Evolutionary conservation across 2,329 filamentous ascomycete genomes (phyloP), one percentile per base, ranked within the genome.

Genomic region (Colletotrichum sp.): DNA sequence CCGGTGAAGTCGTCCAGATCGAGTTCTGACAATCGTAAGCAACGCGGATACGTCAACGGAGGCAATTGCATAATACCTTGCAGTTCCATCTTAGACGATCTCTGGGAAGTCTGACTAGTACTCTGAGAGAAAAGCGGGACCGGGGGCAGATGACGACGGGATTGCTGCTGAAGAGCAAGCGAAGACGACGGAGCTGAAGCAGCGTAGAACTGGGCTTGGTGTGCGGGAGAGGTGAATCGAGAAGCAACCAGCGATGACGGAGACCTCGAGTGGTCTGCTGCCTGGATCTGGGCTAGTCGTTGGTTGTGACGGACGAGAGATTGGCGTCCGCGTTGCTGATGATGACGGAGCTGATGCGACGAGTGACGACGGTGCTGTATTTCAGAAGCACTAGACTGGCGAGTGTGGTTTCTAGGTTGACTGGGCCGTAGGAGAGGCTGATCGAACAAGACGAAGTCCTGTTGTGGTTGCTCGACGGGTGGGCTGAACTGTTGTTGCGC

Each of bases 381-480:
- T 32, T 26, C 81, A 79, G 78, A 78, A 79, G 80, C 77, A 69
- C 80, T 81, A 81, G 84, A 82, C 82, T 87, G 85, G 15, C 77
- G 84, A 84, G 78, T 16, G 21, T n/a, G 24, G 24, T 83, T 84
- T 72, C 83, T 88, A 88, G 80, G 86, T 87, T 81, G 85, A 84
- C 82, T 82, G 82, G 80, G 86, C 79, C 76, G 81, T 81, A 87
- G 84, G 83, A 82, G 80, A 77, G 87, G 89, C 77, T 88, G 87
- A 84, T 91, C 89, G 92, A 93, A 95, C 89, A 96, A 92, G 87
- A 95, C 93, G 85, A 96, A 96, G 92, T 96, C 94, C 89, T 93
- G 90, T 82, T 91, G 91, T 74, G 86, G 89, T 34, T 76, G 77
- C 44, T 72, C 55, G 69, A 66, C 49, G 28, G 60, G 62, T 26